Evolutionary conservation across 1,284 basidiomycete genomes (phyloP).

Genomic region (Rhodotorula sp.): DNA sequence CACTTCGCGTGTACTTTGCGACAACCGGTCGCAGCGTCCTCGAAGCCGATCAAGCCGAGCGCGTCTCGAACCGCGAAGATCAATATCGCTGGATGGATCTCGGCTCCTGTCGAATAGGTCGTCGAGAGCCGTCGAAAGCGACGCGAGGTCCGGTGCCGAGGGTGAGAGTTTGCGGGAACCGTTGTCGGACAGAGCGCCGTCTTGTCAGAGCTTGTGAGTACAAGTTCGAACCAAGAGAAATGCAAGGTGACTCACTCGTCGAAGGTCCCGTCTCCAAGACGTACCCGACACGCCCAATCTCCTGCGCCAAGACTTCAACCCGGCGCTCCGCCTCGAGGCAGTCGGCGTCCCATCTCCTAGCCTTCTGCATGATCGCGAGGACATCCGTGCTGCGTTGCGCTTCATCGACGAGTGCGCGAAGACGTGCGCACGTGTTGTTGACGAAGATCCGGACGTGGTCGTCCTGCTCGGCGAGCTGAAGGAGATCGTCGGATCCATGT

Average conservation of each 20-base stretch:
- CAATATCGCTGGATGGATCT: too few relatives aligned
- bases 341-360: slow-evolving; percentile 3
- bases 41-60: too few relatives aligned
- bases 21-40: too few relatives aligned
- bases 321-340: background rate
- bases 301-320: background rate
- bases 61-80: too few relatives aligned
- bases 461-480: slow-evolving; percentile 15
- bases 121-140: background rate
- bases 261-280: too few relatives aligned
- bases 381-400: background rate
- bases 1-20: too few relatives aligned
- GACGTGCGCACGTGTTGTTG: background rate
- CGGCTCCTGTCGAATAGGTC: too few relatives aligned
- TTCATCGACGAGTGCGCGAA: background rate
- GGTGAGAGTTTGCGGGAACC: background rate
- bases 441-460: slow-evolving; percentile 7
- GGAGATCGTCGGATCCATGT: background rate
- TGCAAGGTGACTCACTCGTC: too few relatives aligned
- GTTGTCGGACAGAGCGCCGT: background rate
- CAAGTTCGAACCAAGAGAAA: too few relatives aligned
- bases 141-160: background rate
- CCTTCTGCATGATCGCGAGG: background rate
- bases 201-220: too few relatives aligned
- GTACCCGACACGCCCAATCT: fast-evolving